A percentile compares a stretch with the other conserved stretches of the same genome.
Conservation (phyloP, 1,284 basidiomycete genomes). For the Papiliotrema terrestris region DNA sequence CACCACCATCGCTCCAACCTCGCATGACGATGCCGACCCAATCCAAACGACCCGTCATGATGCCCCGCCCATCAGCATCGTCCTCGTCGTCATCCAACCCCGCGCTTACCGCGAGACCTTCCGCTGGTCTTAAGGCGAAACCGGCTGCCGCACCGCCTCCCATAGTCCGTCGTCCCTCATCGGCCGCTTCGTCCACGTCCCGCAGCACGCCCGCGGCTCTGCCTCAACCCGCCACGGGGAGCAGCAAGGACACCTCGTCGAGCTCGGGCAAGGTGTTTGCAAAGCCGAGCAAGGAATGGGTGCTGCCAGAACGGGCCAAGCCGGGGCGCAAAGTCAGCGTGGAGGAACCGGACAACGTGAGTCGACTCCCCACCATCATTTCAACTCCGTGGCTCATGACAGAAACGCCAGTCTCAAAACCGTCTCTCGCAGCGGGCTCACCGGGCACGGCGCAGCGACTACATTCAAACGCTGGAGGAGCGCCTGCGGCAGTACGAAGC, state of each 20-base stretch:
- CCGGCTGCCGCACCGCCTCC: neutral
- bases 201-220: neutral
- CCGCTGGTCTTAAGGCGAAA: slow-evolving; percentile 6
- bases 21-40: neutral
- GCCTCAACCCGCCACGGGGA: neutral
- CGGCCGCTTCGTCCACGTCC: neutral
- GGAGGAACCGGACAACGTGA: slow-evolving; percentile 53
- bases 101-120: neutral
- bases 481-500: slow-evolving; percentile 81
- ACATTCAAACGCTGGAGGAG: slow-evolving; percentile 83
- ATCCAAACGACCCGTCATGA: neutral
- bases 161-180: neutral
- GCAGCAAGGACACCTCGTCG: slow-evolving; percentile 44
- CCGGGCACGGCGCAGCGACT: slow-evolving; percentile 83
- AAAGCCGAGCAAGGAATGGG: slow-evolving; percentile 77
- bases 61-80: slow-evolving; percentile 5
- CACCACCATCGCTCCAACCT: neutral
- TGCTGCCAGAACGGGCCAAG: slow-evolving; percentile 81
- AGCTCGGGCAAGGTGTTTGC: slow-evolving; percentile 49
- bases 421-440: slow-evolving; percentile 85
- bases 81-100: slow-evolving; percentile 8
- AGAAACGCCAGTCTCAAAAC: slow-evolving; percentile 51
- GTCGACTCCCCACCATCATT: slow-evolving; percentile 4
- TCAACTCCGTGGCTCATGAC: neutral
- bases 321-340: slow-evolving; percentile 85